Percentiles rank a stretch among this genome's conserved stretches.
phyloP scores from a whole-genome alignment of 345 rosid species.

The Citrus reticulata region DNA sequence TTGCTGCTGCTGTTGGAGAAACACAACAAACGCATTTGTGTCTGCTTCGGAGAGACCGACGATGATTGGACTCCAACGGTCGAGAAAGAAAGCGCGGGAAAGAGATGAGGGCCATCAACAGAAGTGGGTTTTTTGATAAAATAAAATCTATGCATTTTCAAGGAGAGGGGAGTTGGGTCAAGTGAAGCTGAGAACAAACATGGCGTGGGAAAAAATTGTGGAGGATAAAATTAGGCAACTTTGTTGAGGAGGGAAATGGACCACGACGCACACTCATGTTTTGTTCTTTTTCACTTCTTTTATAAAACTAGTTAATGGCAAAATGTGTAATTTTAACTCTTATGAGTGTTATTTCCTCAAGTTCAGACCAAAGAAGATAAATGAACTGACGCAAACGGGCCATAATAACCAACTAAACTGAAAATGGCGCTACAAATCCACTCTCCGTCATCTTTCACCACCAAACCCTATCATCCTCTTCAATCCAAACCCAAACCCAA shows the following conservation, averaged over 20 bases:
- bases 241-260: constrained; percentile 18
- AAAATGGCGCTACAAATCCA: constrained; percentile 74
- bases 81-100: constrained; percentile 31
- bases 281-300: background rate
- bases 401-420: constrained; percentile 30
- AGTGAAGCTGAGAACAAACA: background rate
- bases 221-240: constrained; percentile 34
- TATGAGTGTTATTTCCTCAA: no score
- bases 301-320: no score
- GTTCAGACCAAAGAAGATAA: background rate
- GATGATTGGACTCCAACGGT: constrained; percentile 8
- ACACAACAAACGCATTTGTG: constrained; percentile 20
- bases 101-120: constrained; percentile 44
- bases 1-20: constrained; percentile 13
- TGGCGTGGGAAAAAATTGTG: constrained; percentile 26
- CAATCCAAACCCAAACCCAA: constrained; percentile 16
- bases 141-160: constrained; percentile 23
- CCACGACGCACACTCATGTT: background rate
- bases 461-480: constrained; percentile 30
- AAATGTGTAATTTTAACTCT: no score
- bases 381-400: no score
- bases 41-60: background rate
- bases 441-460: constrained; percentile 19
- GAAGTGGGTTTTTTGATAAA: background rate
- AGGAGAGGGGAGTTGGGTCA: constrained; percentile 3